Percentiles rank a stretch among this genome's conserved stretches.
These are phyloP conservation scores for Hirschioporus abietinus DNA, from an alignment of 768 basidiomycete genomes.

Conservation along the genomic window DNA sequence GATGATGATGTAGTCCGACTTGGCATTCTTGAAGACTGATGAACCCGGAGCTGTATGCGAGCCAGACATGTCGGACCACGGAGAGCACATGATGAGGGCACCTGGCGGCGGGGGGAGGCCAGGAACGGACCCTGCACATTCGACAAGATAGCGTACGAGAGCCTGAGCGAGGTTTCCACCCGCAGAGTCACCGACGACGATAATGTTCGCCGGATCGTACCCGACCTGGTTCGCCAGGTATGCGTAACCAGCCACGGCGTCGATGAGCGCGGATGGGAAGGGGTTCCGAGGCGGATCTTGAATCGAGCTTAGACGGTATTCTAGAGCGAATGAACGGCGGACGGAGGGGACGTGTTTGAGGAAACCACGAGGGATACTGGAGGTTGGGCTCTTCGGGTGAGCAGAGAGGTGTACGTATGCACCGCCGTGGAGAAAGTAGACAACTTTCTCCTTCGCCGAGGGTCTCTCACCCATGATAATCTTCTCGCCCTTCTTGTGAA, in stretches of 20 bases:
- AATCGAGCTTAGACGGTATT: conserved; percentile 62
- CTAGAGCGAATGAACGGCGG: conserved; percentile 53
- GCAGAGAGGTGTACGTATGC: conserved; percentile 50
- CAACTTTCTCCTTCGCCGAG: conserved; percentile 44
- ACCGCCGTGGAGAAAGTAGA: conserved; percentile 64
- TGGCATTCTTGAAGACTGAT: conserved; percentile 30
- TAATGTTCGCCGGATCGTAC: conserved; percentile 54
- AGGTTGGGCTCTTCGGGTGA: conserved; percentile 45
- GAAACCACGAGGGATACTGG: conserved; percentile 40
- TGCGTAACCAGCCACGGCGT: conserved; percentile 67
- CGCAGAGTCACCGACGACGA: conserved; percentile 71
- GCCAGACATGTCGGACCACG: conserved; percentile 46
- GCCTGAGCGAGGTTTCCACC: conserved; percentile 70
- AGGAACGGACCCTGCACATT: conserved; percentile 31
- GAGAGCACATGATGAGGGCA: conserved; percentile 48
- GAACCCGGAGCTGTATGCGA: conserved; percentile 35
- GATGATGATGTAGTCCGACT: conserved; percentile 22
- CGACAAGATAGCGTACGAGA: conserved; percentile 55
- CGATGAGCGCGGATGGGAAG: conserved; percentile 73
- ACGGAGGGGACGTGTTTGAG: conserved; percentile 39
- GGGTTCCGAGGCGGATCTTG: conserved; percentile 41
- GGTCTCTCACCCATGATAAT: conserved; percentile 34
- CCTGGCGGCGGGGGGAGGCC: conserved; percentile 41
- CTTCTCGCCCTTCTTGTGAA: conserved; percentile 35
- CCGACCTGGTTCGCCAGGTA: conserved; percentile 58